These are phyloP conservation scores for Solanum corneliomulleri DNA, from an alignment of 257 asterid species.

Conservation along the genomic window DNA sequence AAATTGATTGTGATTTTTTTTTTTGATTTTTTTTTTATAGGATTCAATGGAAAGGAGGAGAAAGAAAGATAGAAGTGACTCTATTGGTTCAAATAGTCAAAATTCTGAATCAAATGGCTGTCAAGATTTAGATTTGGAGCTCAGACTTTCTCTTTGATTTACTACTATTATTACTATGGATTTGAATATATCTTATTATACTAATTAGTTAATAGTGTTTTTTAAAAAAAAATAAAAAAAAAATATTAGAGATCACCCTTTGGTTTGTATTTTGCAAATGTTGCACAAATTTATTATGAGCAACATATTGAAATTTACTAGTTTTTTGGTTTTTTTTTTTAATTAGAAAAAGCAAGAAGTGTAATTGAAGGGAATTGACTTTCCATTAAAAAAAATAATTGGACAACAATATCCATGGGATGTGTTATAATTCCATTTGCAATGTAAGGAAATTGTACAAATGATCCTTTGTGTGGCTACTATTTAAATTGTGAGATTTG, in stretches of 20 bases:
- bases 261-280: background rate
- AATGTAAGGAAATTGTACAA: background rate
- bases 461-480: background rate
- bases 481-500: background rate
- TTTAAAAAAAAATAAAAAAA: background rate
- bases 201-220: background rate
- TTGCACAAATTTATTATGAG: background rate
- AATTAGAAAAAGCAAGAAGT: background rate
- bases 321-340: background rate
- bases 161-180: background rate
- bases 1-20: background rate
- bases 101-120: slow-evolving; percentile 43
- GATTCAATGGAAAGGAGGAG: slow-evolving; percentile 27
- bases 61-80: slow-evolving; percentile 24
- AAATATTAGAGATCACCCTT: background rate
- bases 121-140: slow-evolving; percentile 87
- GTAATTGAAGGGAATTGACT: slow-evolving; percentile 5
- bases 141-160: slow-evolving; percentile 34
- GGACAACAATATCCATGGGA: background rate
- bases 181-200: background rate
- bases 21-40: slow-evolving; percentile 17
- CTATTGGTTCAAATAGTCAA: slow-evolving; percentile 29
- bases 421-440: background rate
- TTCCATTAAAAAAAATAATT: background rate
- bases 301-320: background rate